Percentiles rank a stretch among this genome's conserved stretches.
Conservation (phyloP, 106 monocot species). For the Dioscorea zingiberensis region DNA sequence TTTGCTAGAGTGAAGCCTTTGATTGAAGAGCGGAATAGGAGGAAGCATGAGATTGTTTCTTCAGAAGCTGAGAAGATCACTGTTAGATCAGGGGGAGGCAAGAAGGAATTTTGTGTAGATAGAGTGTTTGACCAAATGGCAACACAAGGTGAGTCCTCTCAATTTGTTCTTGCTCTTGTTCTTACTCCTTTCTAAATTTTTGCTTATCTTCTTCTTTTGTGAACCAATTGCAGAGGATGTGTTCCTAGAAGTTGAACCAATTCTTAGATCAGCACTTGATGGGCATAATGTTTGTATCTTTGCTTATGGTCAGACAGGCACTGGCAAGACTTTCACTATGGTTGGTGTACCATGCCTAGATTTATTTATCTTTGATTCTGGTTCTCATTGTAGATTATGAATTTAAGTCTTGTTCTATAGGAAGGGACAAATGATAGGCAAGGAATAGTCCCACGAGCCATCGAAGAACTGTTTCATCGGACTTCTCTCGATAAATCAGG, state of each 20-base stretch:
- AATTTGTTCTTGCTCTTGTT: not conserved
- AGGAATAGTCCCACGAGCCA: slow-evolving; percentile 76
- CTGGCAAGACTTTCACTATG: slow-evolving; percentile 90
- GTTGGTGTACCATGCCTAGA: slow-evolving; percentile 14
- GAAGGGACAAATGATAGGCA: slow-evolving; percentile 48
- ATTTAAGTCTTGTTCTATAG: slow-evolving; percentile 22
- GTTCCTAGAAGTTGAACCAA: slow-evolving; percentile 63
- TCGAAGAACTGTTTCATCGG: slow-evolving; percentile 53
- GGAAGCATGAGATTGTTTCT: slow-evolving; percentile 10
- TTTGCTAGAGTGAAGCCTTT: slow-evolving; percentile 50
- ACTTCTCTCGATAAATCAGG: slow-evolving; percentile 27
- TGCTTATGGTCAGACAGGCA: slow-evolving; percentile 88
- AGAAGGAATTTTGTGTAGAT: slow-evolving; percentile 62
- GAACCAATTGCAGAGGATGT: slow-evolving; percentile 45
- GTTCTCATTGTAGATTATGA: slow-evolving; percentile 5
- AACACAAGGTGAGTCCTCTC: slow-evolving; percentile 49
- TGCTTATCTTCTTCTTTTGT: not conserved
- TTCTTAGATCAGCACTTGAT: slow-evolving; percentile 77
- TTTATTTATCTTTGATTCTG: not conserved
- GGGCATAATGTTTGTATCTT: slow-evolving; percentile 82
- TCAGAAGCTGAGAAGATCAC: slow-evolving; percentile 40
- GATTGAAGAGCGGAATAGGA: slow-evolving; percentile 4
- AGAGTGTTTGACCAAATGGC: slow-evolving; percentile 45
- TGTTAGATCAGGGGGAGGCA: slow-evolving; percentile 34
- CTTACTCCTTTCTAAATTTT: not conserved